phyloP scores from a whole-genome alignment of 352 stramenopile species.

The Blastocystis sp. region DNA sequence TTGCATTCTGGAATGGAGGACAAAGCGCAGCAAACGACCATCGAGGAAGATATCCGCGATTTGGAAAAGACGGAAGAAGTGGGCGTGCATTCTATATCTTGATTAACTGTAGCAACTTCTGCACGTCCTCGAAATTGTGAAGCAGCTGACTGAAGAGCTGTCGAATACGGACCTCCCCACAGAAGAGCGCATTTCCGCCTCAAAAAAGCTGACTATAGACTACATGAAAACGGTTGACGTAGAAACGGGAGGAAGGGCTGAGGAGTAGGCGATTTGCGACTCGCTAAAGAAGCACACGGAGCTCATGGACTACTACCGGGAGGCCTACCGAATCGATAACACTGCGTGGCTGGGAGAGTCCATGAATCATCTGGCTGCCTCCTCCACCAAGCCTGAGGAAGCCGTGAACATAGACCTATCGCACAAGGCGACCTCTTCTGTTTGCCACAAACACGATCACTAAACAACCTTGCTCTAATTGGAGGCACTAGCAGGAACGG shows the following conservation, averaged over 20 bases:
- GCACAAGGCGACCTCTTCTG: neutral
- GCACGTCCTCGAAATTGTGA: constrained; percentile 35
- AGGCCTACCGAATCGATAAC: constrained; percentile 19
- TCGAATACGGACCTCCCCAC: neutral
- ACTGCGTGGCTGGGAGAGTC: neutral
- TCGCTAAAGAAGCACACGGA: constrained; percentile 1
- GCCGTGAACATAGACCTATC: neutral
- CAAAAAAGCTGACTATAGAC: constrained; percentile 18
- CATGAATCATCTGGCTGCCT: neutral
- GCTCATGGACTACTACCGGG: constrained; percentile 45
- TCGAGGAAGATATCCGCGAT: constrained; percentile 23
- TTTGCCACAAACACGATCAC: neutral
- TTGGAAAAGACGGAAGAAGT: constrained; percentile 53
- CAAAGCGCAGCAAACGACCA: neutral
- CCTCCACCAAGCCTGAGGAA: neutral
- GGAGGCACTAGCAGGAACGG: neutral
- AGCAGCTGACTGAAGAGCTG: constrained; percentile 28
- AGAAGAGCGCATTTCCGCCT: constrained; percentile 10
- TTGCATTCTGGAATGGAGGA: constrained; percentile 19
- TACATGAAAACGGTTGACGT: constrained; percentile 60
- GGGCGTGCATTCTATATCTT: neutral
- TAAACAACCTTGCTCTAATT: neutral
- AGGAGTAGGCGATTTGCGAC: constrained; percentile 45
- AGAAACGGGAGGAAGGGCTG: neutral
- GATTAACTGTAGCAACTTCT: constrained; percentile 32